Conservation (phyloP, 805 yeast genomes). For the Saccharomycopsis javanensis region DNA sequence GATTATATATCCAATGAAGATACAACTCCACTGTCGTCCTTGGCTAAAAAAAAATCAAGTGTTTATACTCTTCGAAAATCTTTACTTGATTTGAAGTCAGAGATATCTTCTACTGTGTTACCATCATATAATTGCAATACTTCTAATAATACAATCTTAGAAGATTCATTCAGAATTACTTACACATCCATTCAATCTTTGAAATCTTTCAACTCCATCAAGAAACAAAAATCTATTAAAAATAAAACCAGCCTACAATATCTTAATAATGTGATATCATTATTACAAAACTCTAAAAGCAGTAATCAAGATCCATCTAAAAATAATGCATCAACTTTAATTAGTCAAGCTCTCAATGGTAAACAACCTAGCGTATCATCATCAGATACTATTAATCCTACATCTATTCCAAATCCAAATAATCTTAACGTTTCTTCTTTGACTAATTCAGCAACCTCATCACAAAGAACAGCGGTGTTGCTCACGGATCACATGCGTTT, state of each 20-base stretch:
- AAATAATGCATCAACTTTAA: not conserved
- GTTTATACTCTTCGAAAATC: constrained; percentile 28
- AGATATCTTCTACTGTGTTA: not conserved
- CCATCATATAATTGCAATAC: not conserved
- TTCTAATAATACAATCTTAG: not conserved
- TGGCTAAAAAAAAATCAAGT: constrained; percentile 25
- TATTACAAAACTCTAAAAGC: constrained; percentile 2
- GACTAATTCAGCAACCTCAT: not conserved
- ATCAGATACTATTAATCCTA: not conserved
- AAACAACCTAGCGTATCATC: not conserved
- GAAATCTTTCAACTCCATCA: constrained; percentile 7
- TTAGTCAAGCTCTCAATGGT: not conserved
- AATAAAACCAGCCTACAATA: constrained; percentile 12
- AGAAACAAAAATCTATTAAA: not conserved
- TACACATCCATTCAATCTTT: constrained; percentile 13
- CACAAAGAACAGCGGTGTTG: not conserved
- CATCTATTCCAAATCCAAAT: not conserved
- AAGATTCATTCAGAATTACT: constrained; percentile 4
- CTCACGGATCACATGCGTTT: not conserved
- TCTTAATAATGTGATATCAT: constrained; percentile 9
- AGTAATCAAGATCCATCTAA: not conserved
- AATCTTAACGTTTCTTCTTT: not conserved
- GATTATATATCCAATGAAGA: constrained; percentile 34
- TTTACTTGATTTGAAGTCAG: constrained; percentile 16
- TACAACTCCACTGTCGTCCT: constrained; percentile 20